These are phyloP conservation scores for Stephania cephalantha DNA, from an alignment of 164 flowering plant genomes.

Conservation along the genomic window DNA sequence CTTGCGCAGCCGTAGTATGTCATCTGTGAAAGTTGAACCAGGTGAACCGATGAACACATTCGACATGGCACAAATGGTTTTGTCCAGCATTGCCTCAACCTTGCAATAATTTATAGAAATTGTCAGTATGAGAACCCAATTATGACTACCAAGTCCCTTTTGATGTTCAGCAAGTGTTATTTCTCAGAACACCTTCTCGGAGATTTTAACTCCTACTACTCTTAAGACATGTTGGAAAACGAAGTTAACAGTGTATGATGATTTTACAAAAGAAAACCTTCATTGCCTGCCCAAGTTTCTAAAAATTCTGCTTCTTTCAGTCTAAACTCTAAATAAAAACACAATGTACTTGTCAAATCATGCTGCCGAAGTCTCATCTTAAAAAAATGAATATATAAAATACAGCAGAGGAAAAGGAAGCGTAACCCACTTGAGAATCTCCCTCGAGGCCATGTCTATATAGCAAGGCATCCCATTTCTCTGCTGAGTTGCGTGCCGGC, in stretches of 20 bases:
- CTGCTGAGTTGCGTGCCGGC: conserved; percentile 75
- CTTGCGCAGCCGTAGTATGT: conserved; percentile 74
- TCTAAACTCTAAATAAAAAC: not conserved
- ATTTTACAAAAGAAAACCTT: not conserved
- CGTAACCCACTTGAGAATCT: conserved; percentile 64
- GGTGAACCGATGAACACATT: conserved; percentile 79
- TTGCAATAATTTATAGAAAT: conserved; percentile 27
- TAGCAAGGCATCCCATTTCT: conserved; percentile 95
- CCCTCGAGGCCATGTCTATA: conserved; percentile 62
- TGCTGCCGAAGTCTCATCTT: not conserved
- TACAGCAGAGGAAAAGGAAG: not conserved
- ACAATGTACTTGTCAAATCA: not conserved
- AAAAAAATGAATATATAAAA: not conserved
- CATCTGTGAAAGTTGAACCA: conserved; percentile 98
- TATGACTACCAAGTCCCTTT: not conserved
- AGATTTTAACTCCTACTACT: not conserved
- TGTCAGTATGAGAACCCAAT: not conserved
- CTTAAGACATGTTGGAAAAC: not conserved
- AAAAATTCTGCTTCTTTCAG: too few species aligned
- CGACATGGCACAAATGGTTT: conserved; percentile 85
- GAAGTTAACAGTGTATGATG: not conserved
- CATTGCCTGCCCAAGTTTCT: not conserved
- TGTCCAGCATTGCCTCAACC: conserved; percentile 99
- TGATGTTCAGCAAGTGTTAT: not conserved
- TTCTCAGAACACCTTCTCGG: not conserved